Base-by-base conservation (phyloP, 2,329 filamentous ascomycete species). In the Penicillium concentricum region DNA sequence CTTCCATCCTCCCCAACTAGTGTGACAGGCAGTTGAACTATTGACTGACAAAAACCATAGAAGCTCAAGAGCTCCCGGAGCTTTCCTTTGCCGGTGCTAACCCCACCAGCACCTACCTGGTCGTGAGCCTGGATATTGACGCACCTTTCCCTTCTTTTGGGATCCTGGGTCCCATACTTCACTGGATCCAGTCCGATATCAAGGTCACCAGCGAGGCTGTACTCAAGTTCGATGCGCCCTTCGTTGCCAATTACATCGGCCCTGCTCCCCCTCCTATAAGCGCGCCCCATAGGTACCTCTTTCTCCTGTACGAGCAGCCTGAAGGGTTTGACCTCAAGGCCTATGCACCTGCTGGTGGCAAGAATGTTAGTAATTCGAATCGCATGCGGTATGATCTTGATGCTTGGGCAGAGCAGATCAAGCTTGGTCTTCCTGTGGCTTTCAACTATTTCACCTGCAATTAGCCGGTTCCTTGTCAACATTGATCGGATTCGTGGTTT, bases 241-340 rank as follows among this genome's bases (percentile, higher is more conserved):
- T 68, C 35, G 54, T 72, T 12, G 67, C 66, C 2, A 66, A 72
- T 48, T 83, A 79, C 60, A 74, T 79, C 47, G 76, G 72, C 0
- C 80, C 81, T 2, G 74, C 71, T 4, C 80, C 81, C n/a, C 80
- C 80, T 13, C 76, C 76, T 0, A 61, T 69, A 7, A 79, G 77
- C 54, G 61, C 70, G 8, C 78, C 81, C 10, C 80, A 83, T 66
- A 77, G 81, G 0, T 83, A 83, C 61, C 54, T 74, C 4, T 82
- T 82, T 62, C 72, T 81, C 56, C 63, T 82, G 22, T 82, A 77
- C 57, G 76, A 81, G 59, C 78, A 82, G 66, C 79, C 80, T 0
- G 65, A 55, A 26, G 70, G 61, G 1, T 76, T 81, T 43, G 68
- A 75, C 18, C 62, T 51, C 6, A 64, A 60, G 49, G 68, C 63